These are phyloP conservation scores for Gossypium longicalyx DNA, from an alignment of 345 rosid genomes.

Conservation along the genomic window DNA sequence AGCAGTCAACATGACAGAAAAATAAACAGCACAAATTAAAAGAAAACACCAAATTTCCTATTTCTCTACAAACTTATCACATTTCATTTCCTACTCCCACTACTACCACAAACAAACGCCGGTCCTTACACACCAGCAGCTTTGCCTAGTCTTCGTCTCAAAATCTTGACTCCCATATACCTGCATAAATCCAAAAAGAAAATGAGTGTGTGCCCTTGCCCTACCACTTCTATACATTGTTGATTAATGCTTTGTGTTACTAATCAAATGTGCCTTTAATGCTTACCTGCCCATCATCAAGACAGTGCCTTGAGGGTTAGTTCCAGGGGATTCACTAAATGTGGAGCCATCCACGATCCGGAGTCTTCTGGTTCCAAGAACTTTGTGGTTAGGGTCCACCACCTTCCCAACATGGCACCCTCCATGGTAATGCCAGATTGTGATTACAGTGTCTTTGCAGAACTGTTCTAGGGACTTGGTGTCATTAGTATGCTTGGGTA, in stretches of 20 bases:
- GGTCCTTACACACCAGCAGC: conserved; percentile 43
- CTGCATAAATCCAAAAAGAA: conserved; percentile 39
- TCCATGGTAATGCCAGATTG: conserved; percentile 98
- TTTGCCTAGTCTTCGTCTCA: conserved; percentile 62
- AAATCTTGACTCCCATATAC: conserved; percentile 85
- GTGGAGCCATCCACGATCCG: conserved; percentile 83
- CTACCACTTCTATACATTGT: background rate
- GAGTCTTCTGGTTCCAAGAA: conserved; percentile 66
- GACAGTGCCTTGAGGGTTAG: conserved; percentile 96
- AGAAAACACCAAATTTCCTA: background rate
- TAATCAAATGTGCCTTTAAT: background rate
- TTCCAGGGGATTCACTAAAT: conserved; percentile 78
- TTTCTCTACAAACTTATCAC: background rate
- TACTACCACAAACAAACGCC: conserved; percentile 7
- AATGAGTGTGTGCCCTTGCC: background rate
- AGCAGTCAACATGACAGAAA: background rate
- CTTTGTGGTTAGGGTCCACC: conserved; percentile 45
- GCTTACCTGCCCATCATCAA: conserved; percentile 98
- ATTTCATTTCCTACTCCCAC: conserved; percentile 2
- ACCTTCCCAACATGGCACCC: conserved; percentile 89
- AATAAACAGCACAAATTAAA: background rate
- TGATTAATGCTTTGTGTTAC: conserved; percentile 1
- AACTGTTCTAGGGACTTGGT: conserved; percentile 87
- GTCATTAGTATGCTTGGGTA: conserved; percentile 72
- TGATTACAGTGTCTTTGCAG: conserved; percentile 88